A percentile compares a stretch with the other conserved stretches of the same genome.
Conservation (phyloP, 1,139 yeast genomes). For the Sugiyamaella grinbergsii region DNA sequence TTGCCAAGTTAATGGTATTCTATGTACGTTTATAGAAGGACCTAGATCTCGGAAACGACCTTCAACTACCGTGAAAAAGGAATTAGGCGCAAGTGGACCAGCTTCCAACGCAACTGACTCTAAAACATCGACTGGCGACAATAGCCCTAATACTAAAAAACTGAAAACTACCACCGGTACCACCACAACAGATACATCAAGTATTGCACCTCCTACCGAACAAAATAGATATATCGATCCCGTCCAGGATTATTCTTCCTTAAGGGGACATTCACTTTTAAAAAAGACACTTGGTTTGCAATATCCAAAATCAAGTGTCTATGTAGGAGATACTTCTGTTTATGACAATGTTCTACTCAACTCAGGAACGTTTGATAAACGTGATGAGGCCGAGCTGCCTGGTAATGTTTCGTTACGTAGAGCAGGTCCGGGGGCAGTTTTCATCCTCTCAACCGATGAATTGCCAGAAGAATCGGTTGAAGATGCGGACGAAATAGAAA, state of each 20-base stretch:
- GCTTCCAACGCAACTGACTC: slow-evolving; percentile 12
- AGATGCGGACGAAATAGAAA: slow-evolving; percentile 45
- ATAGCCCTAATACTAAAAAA: slow-evolving; percentile 9
- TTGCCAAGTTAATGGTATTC: slow-evolving; percentile 41
- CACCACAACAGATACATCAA: background rate
- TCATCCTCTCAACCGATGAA: slow-evolving; percentile 42
- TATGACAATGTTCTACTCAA: slow-evolving; percentile 42
- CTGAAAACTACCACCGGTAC: slow-evolving; percentile 3
- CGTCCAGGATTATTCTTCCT: slow-evolving; percentile 43
- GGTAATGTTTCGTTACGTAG: slow-evolving; percentile 42
- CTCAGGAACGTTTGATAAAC: slow-evolving; percentile 38
- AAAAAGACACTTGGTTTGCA: slow-evolving; percentile 46
- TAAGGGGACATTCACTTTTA: slow-evolving; percentile 44
- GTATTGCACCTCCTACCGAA: slow-evolving; percentile 16
- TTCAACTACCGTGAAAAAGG: slow-evolving; percentile 6
- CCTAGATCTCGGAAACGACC: slow-evolving; percentile 32
- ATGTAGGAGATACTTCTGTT: slow-evolving; percentile 44
- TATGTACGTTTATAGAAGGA: slow-evolving; percentile 43
- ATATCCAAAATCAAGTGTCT: slow-evolving; percentile 45
- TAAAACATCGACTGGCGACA: slow-evolving; percentile 12
- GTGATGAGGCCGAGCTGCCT: slow-evolving; percentile 41
- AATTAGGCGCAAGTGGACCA: slow-evolving; percentile 23
- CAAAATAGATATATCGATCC: slow-evolving; percentile 32
- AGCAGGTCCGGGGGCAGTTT: slow-evolving; percentile 42
- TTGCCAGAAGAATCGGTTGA: slow-evolving; percentile 35